A percentile compares a stretch with the other conserved stretches of the same genome.
phyloP scores from a whole-genome alignment of 2,329 filamentous ascomycete genomes.

The Diplodia corticola region DNA sequence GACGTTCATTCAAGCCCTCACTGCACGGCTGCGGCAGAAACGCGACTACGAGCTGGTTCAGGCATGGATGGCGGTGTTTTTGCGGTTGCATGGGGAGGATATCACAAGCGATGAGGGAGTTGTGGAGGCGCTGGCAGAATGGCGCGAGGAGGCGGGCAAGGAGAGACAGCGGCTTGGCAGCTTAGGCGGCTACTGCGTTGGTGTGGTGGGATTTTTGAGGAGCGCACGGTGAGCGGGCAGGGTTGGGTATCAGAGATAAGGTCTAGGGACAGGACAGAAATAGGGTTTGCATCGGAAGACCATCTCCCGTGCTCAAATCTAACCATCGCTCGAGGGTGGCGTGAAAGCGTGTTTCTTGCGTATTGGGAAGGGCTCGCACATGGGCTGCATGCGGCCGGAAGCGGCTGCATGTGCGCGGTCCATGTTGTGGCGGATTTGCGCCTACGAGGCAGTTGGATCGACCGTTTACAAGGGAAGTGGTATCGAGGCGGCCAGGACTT shows the following conservation, averaged over 20 bases:
- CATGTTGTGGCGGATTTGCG: not conserved
- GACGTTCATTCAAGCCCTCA: slow-evolving; percentile 80
- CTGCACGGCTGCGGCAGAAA: slow-evolving; percentile 64
- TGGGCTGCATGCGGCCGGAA: not conserved
- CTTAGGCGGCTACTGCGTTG: slow-evolving; percentile 83
- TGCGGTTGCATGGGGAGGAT: slow-evolving; percentile 72
- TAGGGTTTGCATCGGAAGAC: not conserved
- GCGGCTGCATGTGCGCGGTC: not conserved
- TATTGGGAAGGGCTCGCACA: not conserved
- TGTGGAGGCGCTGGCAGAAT: slow-evolving; percentile 62
- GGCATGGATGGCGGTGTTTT: slow-evolving; percentile 95
- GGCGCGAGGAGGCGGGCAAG: slow-evolving; percentile 70
- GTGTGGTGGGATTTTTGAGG: slow-evolving; percentile 80
- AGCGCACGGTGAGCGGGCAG: slow-evolving; percentile 35
- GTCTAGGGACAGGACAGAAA: slow-evolving; percentile 4
- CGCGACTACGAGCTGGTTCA: slow-evolving; percentile 92
- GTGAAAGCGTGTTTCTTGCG: slow-evolving; percentile 11
- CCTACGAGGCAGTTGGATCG: not conserved
- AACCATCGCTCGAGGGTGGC: not conserved
- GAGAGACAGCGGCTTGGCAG: slow-evolving; percentile 71
- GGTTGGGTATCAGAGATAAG: slow-evolving; percentile 9
- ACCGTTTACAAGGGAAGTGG: too few species aligned
- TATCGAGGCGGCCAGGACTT: not conserved
- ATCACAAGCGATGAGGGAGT: slow-evolving; percentile 49
- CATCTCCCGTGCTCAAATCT: not conserved